Conservation (phyloP, 257 asterid species). For the Scutellaria baicalensis region DNA sequence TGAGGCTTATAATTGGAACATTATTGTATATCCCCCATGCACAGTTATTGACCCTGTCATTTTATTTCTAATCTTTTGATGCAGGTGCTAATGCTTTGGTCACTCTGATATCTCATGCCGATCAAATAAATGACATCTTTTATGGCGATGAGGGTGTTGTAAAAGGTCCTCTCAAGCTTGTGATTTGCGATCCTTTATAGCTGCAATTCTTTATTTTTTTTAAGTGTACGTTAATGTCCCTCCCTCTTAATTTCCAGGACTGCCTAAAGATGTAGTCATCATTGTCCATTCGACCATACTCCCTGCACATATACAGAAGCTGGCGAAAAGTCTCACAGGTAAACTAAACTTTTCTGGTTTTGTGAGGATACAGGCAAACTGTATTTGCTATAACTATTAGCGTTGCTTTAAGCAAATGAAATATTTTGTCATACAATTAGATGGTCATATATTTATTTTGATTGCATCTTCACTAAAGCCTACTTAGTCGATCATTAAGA, state of each 20-base stretch:
- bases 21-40: background rate
- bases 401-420: background rate
- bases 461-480: background rate
- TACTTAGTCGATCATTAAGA: background rate
- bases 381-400: constrained; percentile 11
- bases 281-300: constrained; percentile 67
- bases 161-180: constrained; percentile 44
- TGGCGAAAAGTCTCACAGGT: constrained; percentile 69
- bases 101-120: constrained; percentile 63
- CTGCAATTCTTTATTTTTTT: constrained; percentile 11
- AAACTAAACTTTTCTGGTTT: background rate
- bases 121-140: constrained; percentile 54
- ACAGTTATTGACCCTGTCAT: background rate
- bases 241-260: constrained; percentile 35
- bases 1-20: background rate
- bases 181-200: constrained; percentile 11
- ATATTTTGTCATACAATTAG: background rate
- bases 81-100: constrained; percentile 84
- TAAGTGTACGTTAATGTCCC: constrained; percentile 10
- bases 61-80: constrained; percentile 6
- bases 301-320: constrained; percentile 51
- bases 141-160: constrained; percentile 50
- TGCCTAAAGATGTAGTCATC: constrained; percentile 56
- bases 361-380: constrained; percentile 33
- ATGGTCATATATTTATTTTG: background rate